Percentiles rank a stretch among this genome's conserved stretches.
Conservation (phyloP, 768 basidiomycete species). For the Mycena venus region DNA sequence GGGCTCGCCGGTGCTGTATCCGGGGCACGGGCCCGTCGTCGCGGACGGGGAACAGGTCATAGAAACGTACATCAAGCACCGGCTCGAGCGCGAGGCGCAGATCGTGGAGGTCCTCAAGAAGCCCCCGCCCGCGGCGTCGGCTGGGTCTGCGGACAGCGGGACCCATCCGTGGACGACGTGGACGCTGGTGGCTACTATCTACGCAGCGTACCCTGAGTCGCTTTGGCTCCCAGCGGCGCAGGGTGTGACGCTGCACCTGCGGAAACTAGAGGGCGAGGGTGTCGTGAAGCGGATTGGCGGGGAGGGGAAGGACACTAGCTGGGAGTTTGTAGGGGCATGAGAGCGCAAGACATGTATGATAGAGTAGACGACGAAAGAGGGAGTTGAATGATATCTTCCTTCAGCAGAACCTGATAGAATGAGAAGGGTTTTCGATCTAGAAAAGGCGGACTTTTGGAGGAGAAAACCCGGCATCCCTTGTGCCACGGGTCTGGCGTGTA, state of each 20-base stretch:
- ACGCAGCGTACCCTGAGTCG: constrained; percentile 77
- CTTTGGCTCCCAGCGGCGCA: constrained; percentile 82
- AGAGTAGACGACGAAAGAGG: background rate
- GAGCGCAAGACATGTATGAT: background rate
- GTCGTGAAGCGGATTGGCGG: constrained; percentile 65
- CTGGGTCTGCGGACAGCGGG: background rate
- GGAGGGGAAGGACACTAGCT: constrained; percentile 63
- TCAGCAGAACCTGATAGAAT: too few relatives aligned
- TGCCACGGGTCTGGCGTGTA: too few relatives aligned
- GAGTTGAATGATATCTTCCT: background rate
- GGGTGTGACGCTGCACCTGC: constrained; percentile 77
- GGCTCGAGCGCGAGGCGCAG: constrained; percentile 85
- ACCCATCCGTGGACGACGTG: constrained; percentile 23
- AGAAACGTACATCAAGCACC: constrained; percentile 81
- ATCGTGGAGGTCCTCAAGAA: constrained; percentile 67
- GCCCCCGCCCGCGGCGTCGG: constrained; percentile 43
- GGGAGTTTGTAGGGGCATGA: constrained; percentile 50
- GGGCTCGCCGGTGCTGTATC: constrained; percentile 68
- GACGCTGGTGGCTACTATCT: constrained; percentile 45
- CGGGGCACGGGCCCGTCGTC: constrained; percentile 90
- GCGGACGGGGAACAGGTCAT: constrained; percentile 72
- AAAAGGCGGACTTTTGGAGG: too few relatives aligned
- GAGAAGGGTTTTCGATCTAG: too few relatives aligned
- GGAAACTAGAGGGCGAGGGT: constrained; percentile 78
- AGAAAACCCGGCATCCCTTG: too few relatives aligned